These are phyloP conservation scores for Glycyrrhiza uralensis DNA, from an alignment of 306 rosid genomes.

Conservation along the genomic window DNA sequence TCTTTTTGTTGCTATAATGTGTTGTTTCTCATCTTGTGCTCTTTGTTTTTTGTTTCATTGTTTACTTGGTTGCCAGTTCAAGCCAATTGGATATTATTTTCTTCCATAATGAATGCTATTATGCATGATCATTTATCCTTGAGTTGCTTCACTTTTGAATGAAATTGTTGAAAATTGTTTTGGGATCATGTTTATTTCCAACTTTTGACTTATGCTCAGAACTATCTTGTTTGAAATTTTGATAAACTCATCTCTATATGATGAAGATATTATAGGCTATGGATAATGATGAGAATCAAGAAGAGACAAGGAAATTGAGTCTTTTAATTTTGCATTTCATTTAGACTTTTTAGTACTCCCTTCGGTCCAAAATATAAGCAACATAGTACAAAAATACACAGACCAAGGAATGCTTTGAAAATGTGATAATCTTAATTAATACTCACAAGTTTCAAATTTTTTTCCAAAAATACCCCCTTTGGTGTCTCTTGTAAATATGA, in stretches of 20 bases:
- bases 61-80: neutral
- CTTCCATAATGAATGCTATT: neutral
- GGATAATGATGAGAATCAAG: too few relatives aligned
- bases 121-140: neutral
- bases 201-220: neutral
- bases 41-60: neutral
- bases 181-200: neutral
- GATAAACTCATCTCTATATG: slow-evolving; percentile 32
- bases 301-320: too few relatives aligned
- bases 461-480: too few relatives aligned
- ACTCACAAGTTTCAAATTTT: too few relatives aligned
- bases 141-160: neutral
- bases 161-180: neutral
- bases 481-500: too few relatives aligned
- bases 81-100: neutral
- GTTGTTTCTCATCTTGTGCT: neutral
- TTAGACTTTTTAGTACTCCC: too few relatives aligned
- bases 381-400: too few relatives aligned
- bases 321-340: too few relatives aligned
- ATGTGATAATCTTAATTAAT: too few relatives aligned
- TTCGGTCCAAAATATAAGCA: too few relatives aligned
- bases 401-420: too few relatives aligned
- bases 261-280: slow-evolving; percentile 40
- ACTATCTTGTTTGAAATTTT: neutral
- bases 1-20: neutral